Evolutionary conservation across 2,329 filamentous ascomycete genomes (phyloP).

Genomic region (Colletotrichum plurivorum): DNA sequence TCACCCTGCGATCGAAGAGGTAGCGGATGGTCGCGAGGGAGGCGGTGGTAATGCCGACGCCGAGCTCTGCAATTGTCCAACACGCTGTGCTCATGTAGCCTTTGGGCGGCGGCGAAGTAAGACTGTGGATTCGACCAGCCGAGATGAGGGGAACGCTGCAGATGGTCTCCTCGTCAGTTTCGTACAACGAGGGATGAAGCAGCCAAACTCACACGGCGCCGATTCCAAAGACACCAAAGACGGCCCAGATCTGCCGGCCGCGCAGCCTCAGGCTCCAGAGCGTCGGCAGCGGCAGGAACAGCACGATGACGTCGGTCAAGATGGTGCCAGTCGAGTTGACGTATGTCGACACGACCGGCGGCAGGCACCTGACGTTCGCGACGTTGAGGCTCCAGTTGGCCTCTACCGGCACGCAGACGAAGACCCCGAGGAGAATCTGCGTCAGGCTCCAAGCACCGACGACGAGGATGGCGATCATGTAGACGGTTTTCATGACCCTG

Average conservation of each 20-base stretch:
- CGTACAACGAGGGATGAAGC: not conserved
- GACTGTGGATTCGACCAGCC: conserved; percentile 16
- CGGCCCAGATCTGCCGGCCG: conserved; percentile 15
- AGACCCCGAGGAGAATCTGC: conserved; percentile 5
- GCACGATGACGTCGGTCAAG: conserved; percentile 28
- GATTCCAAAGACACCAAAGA: conserved; percentile 17
- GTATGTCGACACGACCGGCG: conserved; percentile 3
- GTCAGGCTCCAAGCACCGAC: conserved; percentile 22
- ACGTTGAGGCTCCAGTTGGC: conserved; percentile 24
- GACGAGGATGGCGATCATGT: conserved; percentile 22
- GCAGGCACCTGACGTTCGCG: not conserved
- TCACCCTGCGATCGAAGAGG: conserved; percentile 17
- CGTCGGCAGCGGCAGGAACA: conserved; percentile 30
- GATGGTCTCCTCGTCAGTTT: not conserved
- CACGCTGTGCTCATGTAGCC: conserved; percentile 27
- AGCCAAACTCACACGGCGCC: conserved; percentile 3
- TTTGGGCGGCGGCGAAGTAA: conserved; percentile 5
- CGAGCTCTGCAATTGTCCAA: conserved; percentile 22
- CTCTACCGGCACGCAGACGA: conserved; percentile 22
- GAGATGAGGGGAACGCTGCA: conserved; percentile 22
- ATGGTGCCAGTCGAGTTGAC: conserved; percentile 21
- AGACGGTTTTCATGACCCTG: conserved; percentile 22
- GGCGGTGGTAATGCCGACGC: conserved; percentile 19
- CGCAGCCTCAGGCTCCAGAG: conserved; percentile 16
- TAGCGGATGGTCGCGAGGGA: conserved; percentile 15